A percentile compares a stretch with the other conserved stretches of the same genome.
These are phyloP conservation scores for Rhizopus sp. DNA, from an alignment of 371 early-diverging fungal species.

Conservation along the genomic window DNA sequence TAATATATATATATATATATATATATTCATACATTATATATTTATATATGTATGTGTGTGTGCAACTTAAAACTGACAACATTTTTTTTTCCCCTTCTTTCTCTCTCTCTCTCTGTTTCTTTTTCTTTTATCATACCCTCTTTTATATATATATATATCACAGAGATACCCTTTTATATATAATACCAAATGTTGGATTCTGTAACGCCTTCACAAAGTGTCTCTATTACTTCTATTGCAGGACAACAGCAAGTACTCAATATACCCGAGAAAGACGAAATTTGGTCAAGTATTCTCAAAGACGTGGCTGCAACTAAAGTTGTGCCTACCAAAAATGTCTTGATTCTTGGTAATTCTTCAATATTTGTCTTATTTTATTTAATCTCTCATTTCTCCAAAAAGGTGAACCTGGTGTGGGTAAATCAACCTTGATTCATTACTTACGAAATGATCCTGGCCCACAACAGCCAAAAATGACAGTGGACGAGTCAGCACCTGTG, in stretches of 20 bases:
- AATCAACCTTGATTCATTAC: constrained; percentile 71
- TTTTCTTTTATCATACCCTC: too few relatives aligned
- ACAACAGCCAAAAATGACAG: constrained; percentile 31
- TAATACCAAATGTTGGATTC: constrained; percentile 13
- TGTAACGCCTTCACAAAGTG: constrained; percentile 33
- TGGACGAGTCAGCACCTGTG: constrained; percentile 25
- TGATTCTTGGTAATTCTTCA: constrained; percentile 62
- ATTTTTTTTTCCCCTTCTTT: too few relatives aligned
- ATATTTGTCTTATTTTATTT: too few relatives aligned
- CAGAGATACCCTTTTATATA: too few relatives aligned
- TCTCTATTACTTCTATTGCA: constrained; percentile 27
- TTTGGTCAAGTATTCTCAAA: constrained; percentile 79
- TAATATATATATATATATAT: too few relatives aligned
- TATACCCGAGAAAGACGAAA: constrained; percentile 56
- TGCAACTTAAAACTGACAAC: too few relatives aligned
- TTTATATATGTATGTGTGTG: too few relatives aligned
- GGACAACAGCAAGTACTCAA: constrained; percentile 14
- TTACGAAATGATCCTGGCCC: constrained; percentile 66
- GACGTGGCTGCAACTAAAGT: constrained; percentile 72
- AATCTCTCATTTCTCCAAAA: not conserved
- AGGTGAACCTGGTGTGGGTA: constrained; percentile 73
- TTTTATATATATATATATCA: too few relatives aligned
- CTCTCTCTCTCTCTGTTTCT: too few relatives aligned
- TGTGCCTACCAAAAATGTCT: constrained; percentile 69
- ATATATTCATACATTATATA: too few relatives aligned